Conservation (phyloP, 2,329 filamentous ascomycete genomes). For the Xylariomycetidae sp. region DNA sequence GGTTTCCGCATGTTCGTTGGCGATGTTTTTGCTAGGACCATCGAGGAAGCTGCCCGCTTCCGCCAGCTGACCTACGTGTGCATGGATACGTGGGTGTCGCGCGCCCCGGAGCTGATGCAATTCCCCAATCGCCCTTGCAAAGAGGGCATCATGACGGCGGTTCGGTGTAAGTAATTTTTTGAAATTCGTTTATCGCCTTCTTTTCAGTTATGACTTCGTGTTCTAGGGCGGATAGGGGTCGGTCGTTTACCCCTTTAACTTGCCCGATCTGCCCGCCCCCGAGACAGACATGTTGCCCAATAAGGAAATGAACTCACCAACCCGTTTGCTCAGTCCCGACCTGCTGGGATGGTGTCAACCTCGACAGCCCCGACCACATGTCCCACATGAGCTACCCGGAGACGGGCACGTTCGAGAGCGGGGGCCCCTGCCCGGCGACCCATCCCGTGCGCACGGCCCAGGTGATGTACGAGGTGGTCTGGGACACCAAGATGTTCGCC, state of each 20-base stretch:
- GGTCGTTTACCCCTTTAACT: too few relatives aligned
- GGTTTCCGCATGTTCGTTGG: slow-evolving; percentile 43
- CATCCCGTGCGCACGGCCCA: slow-evolving; percentile 36
- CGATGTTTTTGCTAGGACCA: slow-evolving; percentile 29
- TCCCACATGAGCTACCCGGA: slow-evolving; percentile 37
- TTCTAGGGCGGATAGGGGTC: too few relatives aligned
- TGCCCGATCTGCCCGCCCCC: too few relatives aligned
- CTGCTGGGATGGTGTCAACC: slow-evolving; percentile 42
- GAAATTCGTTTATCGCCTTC: too few relatives aligned
- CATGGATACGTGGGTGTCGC: slow-evolving; percentile 31
- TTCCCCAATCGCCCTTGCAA: slow-evolving; percentile 13
- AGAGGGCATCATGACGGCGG: not conserved
- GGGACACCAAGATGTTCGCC: slow-evolving; percentile 33
- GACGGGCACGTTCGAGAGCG: slow-evolving; percentile 28
- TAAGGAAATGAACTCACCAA: too few relatives aligned
- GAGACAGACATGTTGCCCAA: too few relatives aligned
- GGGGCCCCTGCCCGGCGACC: slow-evolving; percentile 31
- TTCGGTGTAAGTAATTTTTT: too few relatives aligned
- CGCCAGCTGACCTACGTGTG: slow-evolving; percentile 41
- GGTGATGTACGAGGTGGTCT: slow-evolving; percentile 34
- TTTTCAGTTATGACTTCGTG: too few relatives aligned
- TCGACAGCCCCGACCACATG: slow-evolving; percentile 38
- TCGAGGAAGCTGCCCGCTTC: slow-evolving; percentile 30
- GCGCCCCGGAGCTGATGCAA: slow-evolving; percentile 32
- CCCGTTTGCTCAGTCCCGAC: too few relatives aligned